Base-by-base conservation (phyloP, 352 stramenopile genomes). In the Blastocystis sp. region DNA sequence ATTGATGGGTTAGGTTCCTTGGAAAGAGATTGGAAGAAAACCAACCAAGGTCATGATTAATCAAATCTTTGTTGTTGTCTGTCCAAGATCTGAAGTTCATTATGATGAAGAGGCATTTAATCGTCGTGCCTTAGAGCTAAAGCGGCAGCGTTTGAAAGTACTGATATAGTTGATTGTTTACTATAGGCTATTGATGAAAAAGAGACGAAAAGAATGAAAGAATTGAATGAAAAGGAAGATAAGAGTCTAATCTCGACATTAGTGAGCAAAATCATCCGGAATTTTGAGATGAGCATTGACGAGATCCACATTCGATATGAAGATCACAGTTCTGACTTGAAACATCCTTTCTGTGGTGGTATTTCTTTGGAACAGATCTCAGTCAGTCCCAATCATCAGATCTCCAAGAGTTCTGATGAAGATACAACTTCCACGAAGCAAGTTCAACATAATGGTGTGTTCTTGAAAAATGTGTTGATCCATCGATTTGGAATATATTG, bases 161-260 rank as follows among this genome's bases (percentile, higher is more conserved):
- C 3, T 21, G n/a, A 0, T 32, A 11, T 85, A 37, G 6, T 12
- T 19, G 4, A 57, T 69, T 69, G 21, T 19, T 85, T 7, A 27
- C 11, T 69, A n/a, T 73, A 85, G 77, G 77, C 77, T 35, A 78
- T 87, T n/a, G 77, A 87, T 16, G 77, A 87, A 37, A 87, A 87
- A 42, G 77, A 87, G 12, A 42, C 77, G 7, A 87, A 75, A 54
- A 49, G 56, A 46, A 46, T 74, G 46, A 78, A 74, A 24, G 77
- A 87, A 32, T 46, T 87, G 7, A 29, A 87, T n/a, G 77, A 74
- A 61, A 78, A 87, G 46, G 77, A 87, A 39, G 57, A 87, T 29
- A 87, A 78, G 21, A 74, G 51, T 32, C 19, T 78, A n/a, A 54
- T 87, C 35, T 24, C 11, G 6, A 87, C 71, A 6, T 21, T 87